phyloP scores from a whole-genome alignment of 768 basidiomycete species.

The Russula olivacea region DNA sequence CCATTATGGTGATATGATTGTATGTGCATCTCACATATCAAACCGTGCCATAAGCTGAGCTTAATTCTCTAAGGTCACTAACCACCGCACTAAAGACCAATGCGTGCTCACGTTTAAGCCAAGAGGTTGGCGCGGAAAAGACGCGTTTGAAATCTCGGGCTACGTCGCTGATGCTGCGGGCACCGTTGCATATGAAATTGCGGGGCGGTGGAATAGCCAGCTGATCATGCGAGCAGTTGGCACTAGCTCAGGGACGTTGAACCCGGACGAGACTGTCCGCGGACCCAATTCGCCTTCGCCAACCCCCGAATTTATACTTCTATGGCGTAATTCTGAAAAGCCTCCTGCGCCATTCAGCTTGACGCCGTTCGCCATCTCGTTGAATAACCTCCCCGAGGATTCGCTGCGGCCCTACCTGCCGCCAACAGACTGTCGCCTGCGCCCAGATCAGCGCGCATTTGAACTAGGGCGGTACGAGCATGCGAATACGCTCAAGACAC shows the following conservation, averaged over 20 bases:
- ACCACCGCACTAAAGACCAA: slow-evolving; percentile 84
- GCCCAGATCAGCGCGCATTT: slow-evolving; percentile 93
- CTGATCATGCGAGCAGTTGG: slow-evolving; percentile 78
- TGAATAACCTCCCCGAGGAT: slow-evolving; percentile 79
- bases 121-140: slow-evolving; percentile 87
- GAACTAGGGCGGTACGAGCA: slow-evolving; percentile 81
- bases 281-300: slow-evolving; percentile 40
- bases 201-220: slow-evolving; percentile 93
- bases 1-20: slow-evolving; percentile 82
- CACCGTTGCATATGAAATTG: slow-evolving; percentile 75
- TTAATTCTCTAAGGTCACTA: slow-evolving; percentile 51
- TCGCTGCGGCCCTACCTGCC: slow-evolving; percentile 66
- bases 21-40: slow-evolving; percentile 38
- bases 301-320: slow-evolving; percentile 70
- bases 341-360: slow-evolving; percentile 84
- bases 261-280: slow-evolving; percentile 63
- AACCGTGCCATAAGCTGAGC: neutral
- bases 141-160: slow-evolving; percentile 90
- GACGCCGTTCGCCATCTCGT: slow-evolving; percentile 87
- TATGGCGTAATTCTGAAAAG: slow-evolving; percentile 93
- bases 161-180: slow-evolving; percentile 64
- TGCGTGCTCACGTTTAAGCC: slow-evolving; percentile 94
- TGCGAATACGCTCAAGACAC: slow-evolving; percentile 72
- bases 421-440: slow-evolving; percentile 87
- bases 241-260: slow-evolving; percentile 47